Conservation (phyloP, 169 alveolate species). For the Sarcocystis neurona region DNA sequence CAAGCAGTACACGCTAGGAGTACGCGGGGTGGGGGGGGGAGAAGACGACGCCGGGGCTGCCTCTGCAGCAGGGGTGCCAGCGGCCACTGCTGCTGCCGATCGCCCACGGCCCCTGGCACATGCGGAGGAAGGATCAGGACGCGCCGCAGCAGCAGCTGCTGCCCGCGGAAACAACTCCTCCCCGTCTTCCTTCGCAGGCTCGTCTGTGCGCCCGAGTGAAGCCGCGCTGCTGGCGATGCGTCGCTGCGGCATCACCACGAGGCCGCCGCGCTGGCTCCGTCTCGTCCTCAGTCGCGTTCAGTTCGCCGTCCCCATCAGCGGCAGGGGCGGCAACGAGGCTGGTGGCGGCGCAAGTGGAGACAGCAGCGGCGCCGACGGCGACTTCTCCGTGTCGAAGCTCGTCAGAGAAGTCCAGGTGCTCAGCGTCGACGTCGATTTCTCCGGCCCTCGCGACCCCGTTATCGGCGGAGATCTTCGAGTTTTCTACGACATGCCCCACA, state of each 20-base stretch:
- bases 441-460: slow-evolving; percentile 18
- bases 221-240: slow-evolving; percentile 15
- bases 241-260: background rate
- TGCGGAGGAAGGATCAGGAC: too few relatives aligned
- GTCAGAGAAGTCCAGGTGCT: background rate
- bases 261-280: slow-evolving; percentile 20
- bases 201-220: too few relatives aligned
- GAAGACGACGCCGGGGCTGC: background rate
- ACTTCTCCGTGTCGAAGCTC: background rate
- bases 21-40: slow-evolving; percentile 23
- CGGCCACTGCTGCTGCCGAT: background rate
- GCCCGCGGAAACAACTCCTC: background rate
- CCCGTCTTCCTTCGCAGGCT: background rate
- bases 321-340: background rate
- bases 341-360: background rate
- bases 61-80: background rate
- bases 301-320: background rate
- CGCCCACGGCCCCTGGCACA: too few relatives aligned
- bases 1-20: background rate
- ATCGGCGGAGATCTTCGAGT: slow-evolving; percentile 40
- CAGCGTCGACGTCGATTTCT: slow-evolving; percentile 44
- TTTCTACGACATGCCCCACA: slow-evolving; percentile 17
- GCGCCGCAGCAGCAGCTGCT: background rate
- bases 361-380: background rate
- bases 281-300: background rate